Evolutionary conservation across 2,329 filamentous ascomycete species (phyloP), one percentile per base, ranked within the genome.

Genomic region (Exophiala xenobiotica): DNA sequence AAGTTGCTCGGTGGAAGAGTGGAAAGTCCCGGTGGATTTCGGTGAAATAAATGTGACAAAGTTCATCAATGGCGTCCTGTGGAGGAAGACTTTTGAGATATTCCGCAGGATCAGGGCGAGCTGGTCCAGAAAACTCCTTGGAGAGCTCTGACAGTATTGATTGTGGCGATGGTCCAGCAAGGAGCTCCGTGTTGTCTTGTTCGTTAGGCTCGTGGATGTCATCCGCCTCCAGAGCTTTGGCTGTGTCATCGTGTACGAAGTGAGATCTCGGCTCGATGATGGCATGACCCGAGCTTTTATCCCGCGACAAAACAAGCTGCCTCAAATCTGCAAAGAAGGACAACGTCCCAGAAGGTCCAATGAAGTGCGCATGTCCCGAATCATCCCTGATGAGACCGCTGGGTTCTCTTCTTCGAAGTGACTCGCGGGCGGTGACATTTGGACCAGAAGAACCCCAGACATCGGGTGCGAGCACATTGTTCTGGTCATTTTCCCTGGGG

Each of bases 1-100:
- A 46, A n/a, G 20, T 16, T 6, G 42, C 42, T 33, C 42, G n/a
- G 16, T 31, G 27, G 22, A 46, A 46, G 27, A 46, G 23, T 16
- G 42, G 42, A 20, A 46, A 46, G 12, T 46, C 42, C 8, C 24
- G 9, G 18, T 46, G 42, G n/a, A 46, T 33, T 14, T 46, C 35
- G 14, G 24, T 22, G 9, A 46, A 46, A 12, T 33, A 46, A 9
- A 22, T 9, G 3, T 22, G 18, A 11, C 18, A 19, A 12, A 31
- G 22, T 11, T 16, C 18, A 20, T 31, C 26, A 20, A 22, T 24
- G 20, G 20, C 23, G 7, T 27, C 27, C 35, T 33, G 24, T 11
- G 42, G 19, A 9, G 42, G 37, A 19, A 40, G 37, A 20, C 12
- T 33, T 14, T 33, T 33, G 5, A 33, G 16, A 33, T 33, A 33